Evolutionary conservation across 495 filamentous ascomycete genomes (phyloP), one percentile per base, ranked within the genome.

Genomic region (Corynascus novoguineensis): DNA sequence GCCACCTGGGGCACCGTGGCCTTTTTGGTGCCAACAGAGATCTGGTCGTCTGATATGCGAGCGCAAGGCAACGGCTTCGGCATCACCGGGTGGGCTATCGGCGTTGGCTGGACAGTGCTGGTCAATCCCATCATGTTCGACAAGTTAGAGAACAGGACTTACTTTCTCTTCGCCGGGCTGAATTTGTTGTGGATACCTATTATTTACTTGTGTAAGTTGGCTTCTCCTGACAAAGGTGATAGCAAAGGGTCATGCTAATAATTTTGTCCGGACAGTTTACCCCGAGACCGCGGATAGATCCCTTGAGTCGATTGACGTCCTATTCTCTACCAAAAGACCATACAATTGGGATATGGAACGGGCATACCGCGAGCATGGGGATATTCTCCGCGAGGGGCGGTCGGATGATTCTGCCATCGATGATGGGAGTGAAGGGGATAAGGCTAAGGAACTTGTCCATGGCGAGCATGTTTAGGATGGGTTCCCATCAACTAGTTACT

Each of bases 61-160:
- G 57, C 50, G n/a, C 55, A 44, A 35, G 53, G 58, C 46, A 60
- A 60, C 31, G 58, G 58, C 21, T 59, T 59, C 31, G 56, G 56
- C 19, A 59, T 59, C 56, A 59, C 56, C 24, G 56, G 56, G 15
- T 59, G 56, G 56, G 56, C 56, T 17, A 53, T 59, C 5, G 56
- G 56, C 31, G 56, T 90, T 5, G 85, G 86, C 2, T 85, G 86
- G 17, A 79, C 86, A 25, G 50, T 52, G 50, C 50, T 52, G n/a
- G 76, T 88, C 14, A 77, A 86, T 41, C 83, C 82, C 4, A 89
- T 91, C 64, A 85, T 90, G 81, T 79, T 89, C 37, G 65, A 78
- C 8, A 73, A 78, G 24, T 68, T 90, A 24, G 57, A 59, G 57
- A 59, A 59, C 82, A 21, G 46, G 46, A 49, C 46, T 24, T 49